phyloP scores from a whole-genome alignment of 805 yeast species.

The Candida nitratophila region DNA sequence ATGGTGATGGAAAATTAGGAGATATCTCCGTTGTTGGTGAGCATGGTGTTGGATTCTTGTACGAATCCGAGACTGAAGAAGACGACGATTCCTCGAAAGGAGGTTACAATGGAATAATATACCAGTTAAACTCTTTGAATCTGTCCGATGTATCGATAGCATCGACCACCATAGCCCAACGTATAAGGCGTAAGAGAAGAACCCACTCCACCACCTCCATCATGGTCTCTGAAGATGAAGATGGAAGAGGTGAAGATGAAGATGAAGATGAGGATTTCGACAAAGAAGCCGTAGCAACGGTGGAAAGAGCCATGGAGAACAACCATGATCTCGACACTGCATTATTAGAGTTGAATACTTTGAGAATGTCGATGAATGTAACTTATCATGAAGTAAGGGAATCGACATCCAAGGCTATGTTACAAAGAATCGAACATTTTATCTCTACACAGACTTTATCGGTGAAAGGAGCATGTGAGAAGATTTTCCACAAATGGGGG shows the following conservation, averaged over 20 bases:
- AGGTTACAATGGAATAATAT: slow-evolving; percentile 32
- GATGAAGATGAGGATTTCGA: slow-evolving; percentile 70
- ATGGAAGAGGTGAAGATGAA: slow-evolving; percentile 19
- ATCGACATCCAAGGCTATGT: slow-evolving; percentile 70
- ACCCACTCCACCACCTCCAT: slow-evolving; percentile 29
- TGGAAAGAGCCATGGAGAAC: slow-evolving; percentile 84
- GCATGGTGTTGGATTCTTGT: slow-evolving; percentile 43
- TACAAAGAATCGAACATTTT: slow-evolving; percentile 63
- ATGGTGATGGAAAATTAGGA: slow-evolving; percentile 8
- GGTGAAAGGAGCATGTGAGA: slow-evolving; percentile 66
- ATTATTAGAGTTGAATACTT: slow-evolving; percentile 81
- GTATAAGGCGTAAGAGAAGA: slow-evolving; percentile 26
- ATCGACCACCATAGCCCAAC: slow-evolving; percentile 34
- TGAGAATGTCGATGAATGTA: slow-evolving; percentile 97
- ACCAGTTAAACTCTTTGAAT: slow-evolving; percentile 36
- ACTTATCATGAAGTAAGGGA: slow-evolving; percentile 86
- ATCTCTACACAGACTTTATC: slow-evolving; percentile 71
- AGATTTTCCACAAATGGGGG: slow-evolving; percentile 79
- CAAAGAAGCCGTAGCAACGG: slow-evolving; percentile 89
- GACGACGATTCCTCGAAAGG: slow-evolving; percentile 20
- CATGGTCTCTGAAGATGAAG: slow-evolving; percentile 37
- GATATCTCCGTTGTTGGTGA: slow-evolving; percentile 35
- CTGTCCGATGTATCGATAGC: slow-evolving; percentile 49
- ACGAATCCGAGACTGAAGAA: slow-evolving; percentile 47
- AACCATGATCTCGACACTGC: slow-evolving; percentile 94